A percentile compares a stretch with the other conserved stretches of the same genome.
These are phyloP conservation scores for Euphorbia corollata DNA, from an alignment of 441 rosid genomes.

Conservation along the genomic window DNA sequence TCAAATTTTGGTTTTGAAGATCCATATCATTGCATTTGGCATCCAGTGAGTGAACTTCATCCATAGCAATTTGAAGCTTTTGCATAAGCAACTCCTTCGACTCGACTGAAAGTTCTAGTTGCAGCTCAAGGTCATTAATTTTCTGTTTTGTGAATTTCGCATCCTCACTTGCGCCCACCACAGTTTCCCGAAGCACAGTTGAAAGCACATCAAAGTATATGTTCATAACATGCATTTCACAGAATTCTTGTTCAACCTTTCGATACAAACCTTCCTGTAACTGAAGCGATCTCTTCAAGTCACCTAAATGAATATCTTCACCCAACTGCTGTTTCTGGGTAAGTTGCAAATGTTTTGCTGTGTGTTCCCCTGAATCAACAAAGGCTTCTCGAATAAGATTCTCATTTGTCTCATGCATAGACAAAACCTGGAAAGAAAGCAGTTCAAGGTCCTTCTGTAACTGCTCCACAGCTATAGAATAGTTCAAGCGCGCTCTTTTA, in stretches of 20 bases:
- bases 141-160: slow-evolving; percentile 42
- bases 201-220: slow-evolving; percentile 79
- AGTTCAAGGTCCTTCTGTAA: slow-evolving; percentile 95
- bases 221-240: slow-evolving; percentile 63
- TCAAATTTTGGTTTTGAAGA: slow-evolving; percentile 53
- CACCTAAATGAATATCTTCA: slow-evolving; percentile 68
- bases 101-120: slow-evolving; percentile 59
- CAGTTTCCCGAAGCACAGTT: slow-evolving; percentile 55
- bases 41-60: slow-evolving; percentile 60
- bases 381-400: slow-evolving; percentile 82
- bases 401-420: slow-evolving; percentile 88
- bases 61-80: slow-evolving; percentile 57
- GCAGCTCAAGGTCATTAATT: slow-evolving; percentile 45
- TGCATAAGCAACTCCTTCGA: slow-evolving; percentile 55
- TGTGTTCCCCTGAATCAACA: slow-evolving; percentile 43
- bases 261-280: slow-evolving; percentile 71
- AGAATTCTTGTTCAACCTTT: slow-evolving; percentile 84
- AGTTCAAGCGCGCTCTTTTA: slow-evolving; percentile 91
- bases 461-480: slow-evolving; percentile 90
- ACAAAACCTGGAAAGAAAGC: slow-evolving; percentile 85
- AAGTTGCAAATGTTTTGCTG: slow-evolving; percentile 30
- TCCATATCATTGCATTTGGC: slow-evolving; percentile 53
- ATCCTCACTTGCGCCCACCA: slow-evolving; percentile 52
- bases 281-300: slow-evolving; percentile 69
- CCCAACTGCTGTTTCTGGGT: slow-evolving; percentile 49